Conservation (phyloP, 768 basidiomycete genomes). For the Leccinum longicurvipes region DNA sequence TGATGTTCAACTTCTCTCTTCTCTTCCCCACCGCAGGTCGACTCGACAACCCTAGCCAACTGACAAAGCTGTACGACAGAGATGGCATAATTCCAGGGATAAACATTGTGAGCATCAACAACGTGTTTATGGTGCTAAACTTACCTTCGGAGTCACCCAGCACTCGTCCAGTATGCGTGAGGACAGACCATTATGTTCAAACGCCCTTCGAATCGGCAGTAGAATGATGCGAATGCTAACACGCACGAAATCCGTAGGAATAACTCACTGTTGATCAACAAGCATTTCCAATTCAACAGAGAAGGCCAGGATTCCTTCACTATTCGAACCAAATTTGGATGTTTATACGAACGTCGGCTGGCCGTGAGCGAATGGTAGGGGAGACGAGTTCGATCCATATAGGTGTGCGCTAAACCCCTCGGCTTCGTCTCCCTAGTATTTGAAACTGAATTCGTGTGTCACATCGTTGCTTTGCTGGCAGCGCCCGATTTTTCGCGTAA, state of each 20-base stretch:
- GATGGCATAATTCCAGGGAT: neutral
- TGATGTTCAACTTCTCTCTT: neutral
- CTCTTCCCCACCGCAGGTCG: constrained; percentile 7
- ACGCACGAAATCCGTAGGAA: constrained; percentile 6
- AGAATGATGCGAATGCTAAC: constrained; percentile 5
- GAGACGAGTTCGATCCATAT: neutral
- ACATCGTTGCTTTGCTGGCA: constrained; percentile 2
- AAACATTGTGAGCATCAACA: constrained; percentile 8
- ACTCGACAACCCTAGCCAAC: constrained; percentile 3
- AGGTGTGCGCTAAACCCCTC: constrained; percentile 18
- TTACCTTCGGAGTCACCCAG: neutral
- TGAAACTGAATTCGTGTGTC: constrained; percentile 15
- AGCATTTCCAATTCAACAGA: constrained; percentile 19
- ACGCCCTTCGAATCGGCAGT: neutral
- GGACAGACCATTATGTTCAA: constrained; percentile 2
- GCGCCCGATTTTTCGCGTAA: constrained; percentile 16
- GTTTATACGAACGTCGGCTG: neutral
- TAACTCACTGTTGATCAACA: constrained; percentile 14
- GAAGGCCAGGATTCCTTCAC: constrained; percentile 7
- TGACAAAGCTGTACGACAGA: neutral
- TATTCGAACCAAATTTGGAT: constrained; percentile 5
- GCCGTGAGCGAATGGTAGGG: neutral
- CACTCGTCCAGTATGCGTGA: constrained; percentile 1
- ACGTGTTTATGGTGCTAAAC: neutral
- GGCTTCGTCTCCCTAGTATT: constrained; percentile 14